phyloP scores from a whole-genome alignment of 73 alveolate genomes.

The Strombidium stylifer region DNA sequence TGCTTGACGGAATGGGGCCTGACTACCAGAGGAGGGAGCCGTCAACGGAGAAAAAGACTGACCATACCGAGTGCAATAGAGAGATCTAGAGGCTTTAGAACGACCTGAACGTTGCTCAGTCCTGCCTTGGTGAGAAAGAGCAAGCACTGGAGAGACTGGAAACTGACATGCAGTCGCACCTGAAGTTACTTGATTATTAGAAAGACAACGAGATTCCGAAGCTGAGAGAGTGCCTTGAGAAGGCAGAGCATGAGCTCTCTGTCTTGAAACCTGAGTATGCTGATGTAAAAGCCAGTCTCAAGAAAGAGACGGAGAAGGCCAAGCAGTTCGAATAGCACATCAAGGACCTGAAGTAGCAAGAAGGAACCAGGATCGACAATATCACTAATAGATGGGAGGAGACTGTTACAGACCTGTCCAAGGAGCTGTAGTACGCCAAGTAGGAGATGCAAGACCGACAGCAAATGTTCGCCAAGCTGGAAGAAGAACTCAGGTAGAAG shows the following conservation, averaged over 20 bases:
- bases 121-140: too few relatives aligned
- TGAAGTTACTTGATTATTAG: too few relatives aligned
- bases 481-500: slow-evolving; percentile 15
- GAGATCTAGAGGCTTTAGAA: too few relatives aligned
- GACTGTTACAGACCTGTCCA: slow-evolving; percentile 25
- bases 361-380: background rate
- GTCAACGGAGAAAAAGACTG: too few relatives aligned
- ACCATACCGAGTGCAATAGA: too few relatives aligned
- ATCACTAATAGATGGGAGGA: slow-evolving; percentile 22
- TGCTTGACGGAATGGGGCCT: too few relatives aligned
- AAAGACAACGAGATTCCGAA: background rate
- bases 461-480: slow-evolving; percentile 18
- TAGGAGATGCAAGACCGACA: slow-evolving; percentile 23
- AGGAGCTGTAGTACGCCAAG: slow-evolving; percentile 21
- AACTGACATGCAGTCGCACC: too few relatives aligned
- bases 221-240: background rate
- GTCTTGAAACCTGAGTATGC: background rate
- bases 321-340: background rate
- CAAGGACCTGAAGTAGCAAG: background rate
- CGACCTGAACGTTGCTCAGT: too few relatives aligned
- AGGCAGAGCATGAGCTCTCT: slow-evolving; percentile 6
- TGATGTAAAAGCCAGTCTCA: background rate
- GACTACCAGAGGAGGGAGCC: too few relatives aligned
- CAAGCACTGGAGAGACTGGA: too few relatives aligned
- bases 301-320: background rate